Base-by-base conservation (phyloP, 345 rosid genomes). In the Arabidopsis suecica region DNA sequence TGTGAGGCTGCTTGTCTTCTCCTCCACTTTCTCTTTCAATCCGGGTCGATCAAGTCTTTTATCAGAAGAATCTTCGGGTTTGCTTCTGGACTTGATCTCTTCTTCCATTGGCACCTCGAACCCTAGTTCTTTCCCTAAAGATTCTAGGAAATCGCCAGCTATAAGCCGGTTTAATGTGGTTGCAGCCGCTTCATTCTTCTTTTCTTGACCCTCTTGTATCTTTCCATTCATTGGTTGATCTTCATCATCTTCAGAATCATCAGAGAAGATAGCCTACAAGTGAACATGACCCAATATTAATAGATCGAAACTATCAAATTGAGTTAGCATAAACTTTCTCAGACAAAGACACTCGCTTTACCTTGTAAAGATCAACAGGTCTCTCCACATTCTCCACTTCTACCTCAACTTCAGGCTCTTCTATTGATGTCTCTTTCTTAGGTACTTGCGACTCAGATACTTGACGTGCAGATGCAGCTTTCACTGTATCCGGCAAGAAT, bases 351-450 rank as follows among this genome's bases (percentile, higher is more conserved):
- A 23, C 38, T 5, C 2, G 42, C 25, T 59, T 50, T 85, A 90
- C 99, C 97, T 95, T 92, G 79, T 92, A 95, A 7, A 95, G 93
- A 86, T 95, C 99, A 77, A 95, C 96, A 12, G 97, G 98, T 81
- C 94, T 87, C 84, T 89, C 98, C 30, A 95, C 85, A 80, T 85
- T 89, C 85, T 88, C 97, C 74, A 79, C 84, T 83, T 84, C 84
- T 38, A 87, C 87, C 73, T 80, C 82, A 14, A 72, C 84, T 73
- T 86, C 88, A 62, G 68, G 76, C 63, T 85, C 93, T 70, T 81
- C 80, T 20, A 71, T 83, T 66, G 80, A 71, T 40, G 69, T 74
- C 53, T 68, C 81, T 74, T 75, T 81, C 65, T 72, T 79, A 22
- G 48, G 61, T 78, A 77, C 85, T 69, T 75, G 79, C 59, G 65